These are phyloP conservation scores for Rhinocladiella similis DNA, from an alignment of 2,329 filamentous ascomycete genomes.

Conservation along the genomic window DNA sequence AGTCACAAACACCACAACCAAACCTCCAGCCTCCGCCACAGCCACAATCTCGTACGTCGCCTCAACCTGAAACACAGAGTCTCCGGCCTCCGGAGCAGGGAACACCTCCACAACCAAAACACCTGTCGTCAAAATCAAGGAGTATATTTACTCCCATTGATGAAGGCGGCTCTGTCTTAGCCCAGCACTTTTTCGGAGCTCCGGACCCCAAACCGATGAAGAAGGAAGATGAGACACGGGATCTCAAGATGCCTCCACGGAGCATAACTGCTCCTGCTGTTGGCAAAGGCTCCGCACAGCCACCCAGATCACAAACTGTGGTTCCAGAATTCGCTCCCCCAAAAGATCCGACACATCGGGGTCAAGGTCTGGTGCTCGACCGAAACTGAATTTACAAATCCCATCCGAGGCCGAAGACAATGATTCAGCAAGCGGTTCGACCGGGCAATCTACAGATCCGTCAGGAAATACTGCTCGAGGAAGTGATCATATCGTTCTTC, in stretches of 20 bases:
- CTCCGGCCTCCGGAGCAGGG: conserved; percentile 34
- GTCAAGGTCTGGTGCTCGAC: conserved; percentile 66
- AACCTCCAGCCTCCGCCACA: conserved; percentile 57
- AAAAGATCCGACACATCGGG: conserved; percentile 68
- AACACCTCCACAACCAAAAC: conserved; percentile 60
- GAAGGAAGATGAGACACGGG: conserved; percentile 60
- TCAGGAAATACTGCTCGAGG: conserved; percentile 27
- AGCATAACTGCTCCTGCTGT: conserved; percentile 18
- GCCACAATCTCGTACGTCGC: conserved; percentile 43
- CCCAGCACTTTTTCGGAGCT: conserved; percentile 72
- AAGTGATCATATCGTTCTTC: conserved; percentile 70
- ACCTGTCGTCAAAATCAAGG: conserved; percentile 68
- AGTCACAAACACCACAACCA: conserved; percentile 64
- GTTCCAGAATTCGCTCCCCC: conserved; percentile 72
- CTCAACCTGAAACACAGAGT: conserved; percentile 41
- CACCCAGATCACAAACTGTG: conserved; percentile 50
- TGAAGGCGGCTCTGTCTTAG: conserved; percentile 82
- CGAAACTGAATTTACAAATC: conserved; percentile 89
- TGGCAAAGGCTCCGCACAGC: conserved; percentile 49
- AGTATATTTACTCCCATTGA: conserved; percentile 99
- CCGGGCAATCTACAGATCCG: conserved; percentile 53
- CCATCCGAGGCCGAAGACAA: conserved; percentile 83
- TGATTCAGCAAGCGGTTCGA: conserved; percentile 69
- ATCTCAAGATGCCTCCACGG: conserved; percentile 53
- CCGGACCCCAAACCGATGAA: conserved; percentile 50